A percentile compares a stretch with the other conserved stretches of the same genome.
Evolutionary conservation across 371 early-diverging fungal species (phyloP).

Genomic region (Rhizopus arrhizus): DNA sequence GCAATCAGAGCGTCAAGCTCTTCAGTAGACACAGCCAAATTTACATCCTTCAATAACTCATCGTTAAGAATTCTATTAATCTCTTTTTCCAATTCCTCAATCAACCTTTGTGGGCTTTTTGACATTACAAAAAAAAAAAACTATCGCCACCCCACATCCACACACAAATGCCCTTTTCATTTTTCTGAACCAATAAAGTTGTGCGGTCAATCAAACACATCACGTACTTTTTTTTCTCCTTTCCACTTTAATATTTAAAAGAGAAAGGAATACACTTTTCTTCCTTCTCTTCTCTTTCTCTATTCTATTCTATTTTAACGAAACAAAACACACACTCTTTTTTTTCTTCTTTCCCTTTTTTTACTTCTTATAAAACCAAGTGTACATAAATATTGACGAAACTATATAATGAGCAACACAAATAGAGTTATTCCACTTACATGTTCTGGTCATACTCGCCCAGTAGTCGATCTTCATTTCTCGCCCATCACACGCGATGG

Average conservation of each 20-base stretch:
- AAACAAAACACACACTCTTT: neutral
- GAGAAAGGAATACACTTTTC: neutral
- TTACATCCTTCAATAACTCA: slow-evolving; percentile 31
- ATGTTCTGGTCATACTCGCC: slow-evolving; percentile 86
- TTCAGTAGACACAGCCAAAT: slow-evolving; percentile 19
- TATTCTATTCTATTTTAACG: neutral
- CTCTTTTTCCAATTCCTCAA: slow-evolving; percentile 25
- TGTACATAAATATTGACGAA: slow-evolving; percentile 7
- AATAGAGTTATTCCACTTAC: slow-evolving; percentile 70
- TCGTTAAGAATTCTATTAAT: slow-evolving; percentile 28
- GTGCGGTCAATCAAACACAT: neutral
- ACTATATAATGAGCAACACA: neutral
- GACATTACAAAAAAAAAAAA: slow-evolving; percentile 7
- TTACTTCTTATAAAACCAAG: slow-evolving; percentile 7
- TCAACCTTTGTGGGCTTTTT: neutral
- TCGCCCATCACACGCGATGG: slow-evolving; percentile 70
- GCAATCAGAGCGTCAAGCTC: slow-evolving; percentile 41
- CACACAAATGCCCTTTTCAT: too few species aligned
- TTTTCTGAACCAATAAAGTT: too few species aligned
- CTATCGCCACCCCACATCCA: too few species aligned
- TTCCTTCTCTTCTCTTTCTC: neutral
- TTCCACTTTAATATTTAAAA: neutral
- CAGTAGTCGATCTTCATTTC: slow-evolving; percentile 85
- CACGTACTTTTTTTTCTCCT: too few species aligned
- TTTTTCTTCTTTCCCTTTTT: slow-evolving; percentile 7